Percentiles rank a stretch among this genome's conserved stretches.
Conservation (phyloP, 345 rosid genomes). For the Hypericum perforatum region DNA sequence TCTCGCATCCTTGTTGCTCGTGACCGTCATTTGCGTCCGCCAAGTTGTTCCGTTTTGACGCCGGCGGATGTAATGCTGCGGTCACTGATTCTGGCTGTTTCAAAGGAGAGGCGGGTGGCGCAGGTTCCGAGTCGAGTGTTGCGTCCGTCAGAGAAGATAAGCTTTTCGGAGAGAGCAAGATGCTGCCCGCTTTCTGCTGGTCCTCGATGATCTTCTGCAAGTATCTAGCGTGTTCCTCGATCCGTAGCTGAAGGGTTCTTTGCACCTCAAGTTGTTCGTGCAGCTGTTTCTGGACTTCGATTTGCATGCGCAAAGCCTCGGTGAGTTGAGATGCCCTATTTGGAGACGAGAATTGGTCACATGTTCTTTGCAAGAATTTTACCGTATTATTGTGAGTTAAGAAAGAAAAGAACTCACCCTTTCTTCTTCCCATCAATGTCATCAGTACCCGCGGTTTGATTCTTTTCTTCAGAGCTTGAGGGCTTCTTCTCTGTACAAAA, state of each 20-base stretch:
- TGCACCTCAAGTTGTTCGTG: slow-evolving; percentile 94
- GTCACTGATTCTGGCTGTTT: slow-evolving; percentile 26
- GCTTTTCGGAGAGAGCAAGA: slow-evolving; percentile 29
- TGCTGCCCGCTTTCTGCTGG: slow-evolving; percentile 56
- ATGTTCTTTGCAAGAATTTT: not conserved
- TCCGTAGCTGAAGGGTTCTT: slow-evolving; percentile 62
- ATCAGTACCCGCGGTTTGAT: slow-evolving; percentile 28
- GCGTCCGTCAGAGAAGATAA: slow-evolving; percentile 26
- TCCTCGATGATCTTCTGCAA: slow-evolving; percentile 78
- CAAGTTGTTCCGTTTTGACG: slow-evolving; percentile 26
- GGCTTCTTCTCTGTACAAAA: slow-evolving; percentile 37
- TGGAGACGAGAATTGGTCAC: too few species aligned
- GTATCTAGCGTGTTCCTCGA: slow-evolving; percentile 83
- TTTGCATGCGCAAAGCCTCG: slow-evolving; percentile 69
- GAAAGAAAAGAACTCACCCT: slow-evolving; percentile 32
- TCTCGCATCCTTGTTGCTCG: slow-evolving; percentile 24
- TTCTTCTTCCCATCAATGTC: slow-evolving; percentile 46
- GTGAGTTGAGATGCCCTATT: slow-evolving; percentile 42
- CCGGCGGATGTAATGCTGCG: slow-evolving; percentile 17
- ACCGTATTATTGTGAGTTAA: not conserved
- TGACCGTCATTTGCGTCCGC: slow-evolving; percentile 14
- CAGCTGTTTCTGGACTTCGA: slow-evolving; percentile 79
- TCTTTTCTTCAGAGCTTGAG: slow-evolving; percentile 54
- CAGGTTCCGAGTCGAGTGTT: slow-evolving; percentile 17
- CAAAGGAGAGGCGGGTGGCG: slow-evolving; percentile 3